These are phyloP conservation scores for Reutealis trisperma DNA, from an alignment of 345 rosid genomes.

Conservation along the genomic window DNA sequence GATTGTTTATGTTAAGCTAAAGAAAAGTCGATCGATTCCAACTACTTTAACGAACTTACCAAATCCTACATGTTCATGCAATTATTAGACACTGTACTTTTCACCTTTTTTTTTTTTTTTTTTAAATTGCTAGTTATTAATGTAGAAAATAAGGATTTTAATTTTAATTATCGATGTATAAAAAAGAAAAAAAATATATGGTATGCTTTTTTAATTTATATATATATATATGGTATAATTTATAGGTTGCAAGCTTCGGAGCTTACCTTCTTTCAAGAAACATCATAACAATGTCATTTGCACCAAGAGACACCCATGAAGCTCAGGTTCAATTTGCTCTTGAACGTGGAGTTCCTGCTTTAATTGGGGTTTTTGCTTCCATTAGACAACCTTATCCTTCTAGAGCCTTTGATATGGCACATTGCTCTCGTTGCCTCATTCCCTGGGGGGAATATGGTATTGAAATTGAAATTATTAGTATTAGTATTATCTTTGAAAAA, in stretches of 20 bases:
- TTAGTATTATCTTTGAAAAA: too few species aligned
- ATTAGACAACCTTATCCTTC: conserved; percentile 88
- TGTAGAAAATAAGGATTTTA: too few species aligned
- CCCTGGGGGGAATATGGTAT: conserved; percentile 85
- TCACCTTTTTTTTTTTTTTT: too few species aligned
- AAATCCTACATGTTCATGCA: too few species aligned
- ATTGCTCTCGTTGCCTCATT: conserved; percentile 95
- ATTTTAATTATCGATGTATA: too few species aligned
- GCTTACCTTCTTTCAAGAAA: conserved; percentile 79
- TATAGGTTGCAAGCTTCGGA: conserved; percentile 96
- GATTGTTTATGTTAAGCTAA: neutral
- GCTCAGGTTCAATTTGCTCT: conserved; percentile 95
- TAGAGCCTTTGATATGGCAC: conserved; percentile 92
- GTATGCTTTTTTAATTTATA: too few species aligned
- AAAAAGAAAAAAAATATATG: too few species aligned
- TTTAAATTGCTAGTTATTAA: too few species aligned
- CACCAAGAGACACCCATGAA: conserved; percentile 93
- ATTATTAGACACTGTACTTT: too few species aligned
- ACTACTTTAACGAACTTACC: neutral
- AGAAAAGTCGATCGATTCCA: neutral
- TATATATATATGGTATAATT: too few species aligned
- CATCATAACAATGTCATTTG: conserved; percentile 78
- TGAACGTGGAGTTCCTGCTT: conserved; percentile 91
- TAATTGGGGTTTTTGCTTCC: conserved; percentile 85
- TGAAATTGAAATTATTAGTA: too few species aligned